Conservation (phyloP, 192 early-diverging fungal genomes). For the Backusella tarrabulga region DNA sequence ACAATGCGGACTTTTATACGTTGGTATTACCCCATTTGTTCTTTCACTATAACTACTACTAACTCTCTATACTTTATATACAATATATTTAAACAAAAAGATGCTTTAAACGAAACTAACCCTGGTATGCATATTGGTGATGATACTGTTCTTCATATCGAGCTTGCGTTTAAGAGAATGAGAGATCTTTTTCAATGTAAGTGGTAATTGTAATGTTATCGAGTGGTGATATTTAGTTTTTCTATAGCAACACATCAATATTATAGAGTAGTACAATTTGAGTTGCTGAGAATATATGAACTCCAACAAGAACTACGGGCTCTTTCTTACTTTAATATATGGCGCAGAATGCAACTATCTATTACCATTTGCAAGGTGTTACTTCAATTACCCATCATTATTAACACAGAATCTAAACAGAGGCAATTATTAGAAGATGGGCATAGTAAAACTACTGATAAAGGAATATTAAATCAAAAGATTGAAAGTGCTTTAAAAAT, state of each 20-base stretch:
- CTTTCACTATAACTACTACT: neutral
- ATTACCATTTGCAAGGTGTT: constrained; percentile 51
- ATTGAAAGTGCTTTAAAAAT: constrained; percentile 31
- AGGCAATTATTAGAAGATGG: constrained; percentile 23
- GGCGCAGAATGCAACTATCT: constrained; percentile 52
- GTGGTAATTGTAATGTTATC: neutral
- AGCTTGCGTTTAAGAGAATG: constrained; percentile 37
- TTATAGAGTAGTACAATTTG: constrained; percentile 55
- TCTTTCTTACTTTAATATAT: constrained; percentile 54
- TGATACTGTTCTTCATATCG: constrained; percentile 39
- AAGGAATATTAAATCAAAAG: constrained; percentile 32
- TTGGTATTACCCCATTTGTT: constrained; percentile 27
- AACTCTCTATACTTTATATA: neutral
- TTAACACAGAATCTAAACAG: constrained; percentile 41
- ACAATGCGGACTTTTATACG: constrained; percentile 54
- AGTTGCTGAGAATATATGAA: constrained; percentile 54
- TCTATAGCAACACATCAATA: constrained; percentile 56
- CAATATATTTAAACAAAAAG: constrained; percentile 30
- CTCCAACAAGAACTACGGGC: constrained; percentile 53
- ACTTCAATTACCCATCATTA: constrained; percentile 53
- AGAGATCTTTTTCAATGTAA: constrained; percentile 42
- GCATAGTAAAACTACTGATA: neutral
- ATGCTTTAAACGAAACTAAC: constrained; percentile 41
- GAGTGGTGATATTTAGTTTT: neutral
- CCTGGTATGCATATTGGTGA: constrained; percentile 36